phyloP scores from a whole-genome alignment of 164 flowering plant species.

The Stephania cephalantha region DNA sequence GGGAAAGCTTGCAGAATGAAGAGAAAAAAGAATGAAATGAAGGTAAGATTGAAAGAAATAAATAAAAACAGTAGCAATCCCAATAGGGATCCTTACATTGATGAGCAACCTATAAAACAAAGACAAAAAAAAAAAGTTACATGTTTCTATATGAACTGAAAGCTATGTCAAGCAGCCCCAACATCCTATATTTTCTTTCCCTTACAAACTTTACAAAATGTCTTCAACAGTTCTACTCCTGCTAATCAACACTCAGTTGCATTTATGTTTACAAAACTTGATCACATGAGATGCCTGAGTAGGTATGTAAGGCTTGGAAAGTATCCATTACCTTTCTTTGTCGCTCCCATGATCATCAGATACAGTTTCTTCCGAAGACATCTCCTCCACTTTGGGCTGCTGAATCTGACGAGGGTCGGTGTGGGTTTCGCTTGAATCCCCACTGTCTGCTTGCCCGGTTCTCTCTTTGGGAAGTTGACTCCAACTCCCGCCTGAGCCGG shows the following conservation, averaged over 20 bases:
- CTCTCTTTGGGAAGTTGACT: slow-evolving; percentile 15
- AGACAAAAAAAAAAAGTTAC: neutral
- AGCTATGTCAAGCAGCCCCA: slow-evolving; percentile 18
- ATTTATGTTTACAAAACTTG: slow-evolving; percentile 50
- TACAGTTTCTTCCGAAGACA: slow-evolving; percentile 59
- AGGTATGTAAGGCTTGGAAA: slow-evolving; percentile 6
- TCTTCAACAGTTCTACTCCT: slow-evolving; percentile 27
- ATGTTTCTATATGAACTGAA: neutral
- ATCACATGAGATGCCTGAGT: slow-evolving; percentile 6
- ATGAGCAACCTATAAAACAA: neutral
- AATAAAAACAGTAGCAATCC: neutral
- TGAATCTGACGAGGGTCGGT: slow-evolving; percentile 31
- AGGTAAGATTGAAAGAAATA: neutral
- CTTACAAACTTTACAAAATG: slow-evolving; percentile 41
- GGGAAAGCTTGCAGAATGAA: neutral
- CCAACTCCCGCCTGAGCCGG: slow-evolving; percentile 12
- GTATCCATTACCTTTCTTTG: slow-evolving; percentile 24
- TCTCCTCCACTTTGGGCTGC: slow-evolving; percentile 30
- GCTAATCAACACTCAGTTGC: slow-evolving; percentile 23
- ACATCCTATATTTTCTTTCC: slow-evolving; percentile 28
- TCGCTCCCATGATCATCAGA: slow-evolving; percentile 44
- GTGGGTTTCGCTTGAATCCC: slow-evolving; percentile 49
- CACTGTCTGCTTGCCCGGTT: slow-evolving; percentile 28
- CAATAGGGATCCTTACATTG: neutral
- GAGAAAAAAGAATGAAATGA: neutral